Evolutionary conservation across 2,329 filamentous ascomycete species (phyloP), one percentile per base, ranked within the genome.

Genomic region (Botrytis porri): DNA sequence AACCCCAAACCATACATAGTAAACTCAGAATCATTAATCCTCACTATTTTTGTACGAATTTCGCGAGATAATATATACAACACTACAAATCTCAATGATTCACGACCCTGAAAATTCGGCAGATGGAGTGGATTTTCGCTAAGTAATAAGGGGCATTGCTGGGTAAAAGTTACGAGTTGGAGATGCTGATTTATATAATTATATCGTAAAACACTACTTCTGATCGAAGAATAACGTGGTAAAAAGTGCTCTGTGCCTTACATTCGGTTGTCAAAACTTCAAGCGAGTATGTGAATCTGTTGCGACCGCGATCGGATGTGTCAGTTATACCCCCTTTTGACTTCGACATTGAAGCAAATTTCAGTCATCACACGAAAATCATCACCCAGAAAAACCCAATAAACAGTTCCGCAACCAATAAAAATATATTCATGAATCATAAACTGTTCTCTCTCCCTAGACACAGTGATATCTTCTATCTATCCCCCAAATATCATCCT

Each of bases 351-450:
- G n/a, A n/a, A n/a, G n/a, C n/a, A n/a, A n/a, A 41, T n/a, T 20
- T 14, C 35, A 7, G 9, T 25, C 12, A 62, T 62, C 60, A 62
- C 35, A 62, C 7, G 25, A 62, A 25, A 1, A 39, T 39, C 4
- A 43, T 43, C 14, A 9, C 16, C 25, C 1, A 29, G 37, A 29
- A 62, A 41, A 41, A 32, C 14, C 0, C 10, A 25, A 18, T 16
- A 4, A 41, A 29, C 1, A 41, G 29, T 9, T 14, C 25, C 20
- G 39, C 48, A 57, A 22, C n/a, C 37, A 6, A 67, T 43, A 41
- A 22, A 22, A 32, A 41, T 57, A 41, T 57, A 67, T 67, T 67
- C 65, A 41, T 67, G 35, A 67, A 41, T 57, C 65, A 67, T 67
- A 54, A 32, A 10, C 48, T 57, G 39, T 29, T 29, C 37, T 25